Evolutionary conservation across 768 basidiomycete genomes (phyloP).

Genomic region (Tylopilus cervinicoccineus): DNA sequence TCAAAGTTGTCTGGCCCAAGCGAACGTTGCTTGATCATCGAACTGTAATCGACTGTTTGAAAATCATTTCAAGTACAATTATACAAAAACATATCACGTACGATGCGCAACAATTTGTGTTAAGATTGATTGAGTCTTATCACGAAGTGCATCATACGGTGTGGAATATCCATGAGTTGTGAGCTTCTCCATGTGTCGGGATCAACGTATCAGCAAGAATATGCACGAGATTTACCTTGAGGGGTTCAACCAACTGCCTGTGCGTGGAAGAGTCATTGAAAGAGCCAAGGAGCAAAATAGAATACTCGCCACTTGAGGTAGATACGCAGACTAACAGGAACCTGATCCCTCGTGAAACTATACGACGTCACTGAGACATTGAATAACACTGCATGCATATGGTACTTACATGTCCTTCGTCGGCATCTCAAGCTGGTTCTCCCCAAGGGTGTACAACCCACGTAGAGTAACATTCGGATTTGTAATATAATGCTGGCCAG

Average conservation of each 20-base stretch:
- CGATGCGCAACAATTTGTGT: conserved; percentile 84
- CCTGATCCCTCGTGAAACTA: conserved; percentile 83
- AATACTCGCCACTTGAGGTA: conserved; percentile 69
- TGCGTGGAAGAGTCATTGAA: not conserved
- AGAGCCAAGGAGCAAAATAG: not conserved
- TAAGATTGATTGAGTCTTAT: conserved; percentile 84
- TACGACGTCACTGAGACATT: not conserved
- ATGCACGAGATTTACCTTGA: conserved; percentile 34
- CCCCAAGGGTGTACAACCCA: conserved; percentile 75
- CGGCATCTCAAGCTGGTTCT: conserved; percentile 83
- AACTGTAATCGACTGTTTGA: conserved; percentile 45
- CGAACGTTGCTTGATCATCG: conserved; percentile 76
- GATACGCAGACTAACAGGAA: conserved; percentile 78
- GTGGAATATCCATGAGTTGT: conserved; percentile 83
- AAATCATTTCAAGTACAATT: not conserved
- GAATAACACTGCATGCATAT: not conserved
- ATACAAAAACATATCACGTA: conserved; percentile 28
- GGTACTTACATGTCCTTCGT: conserved; percentile 75
- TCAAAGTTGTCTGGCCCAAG: conserved; percentile 73
- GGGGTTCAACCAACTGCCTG: conserved; percentile 49
- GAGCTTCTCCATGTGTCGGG: conserved; percentile 46
- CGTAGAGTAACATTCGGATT: conserved; percentile 80
- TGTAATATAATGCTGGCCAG: conserved; percentile 82
- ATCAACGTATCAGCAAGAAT: conserved; percentile 31
- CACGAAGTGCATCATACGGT: conserved; percentile 71